Evolutionary conservation across 2,329 filamentous ascomycete species (phyloP), one percentile per base, ranked within the genome.

Genomic region (Monilinia vaccinii-corymbosi): DNA sequence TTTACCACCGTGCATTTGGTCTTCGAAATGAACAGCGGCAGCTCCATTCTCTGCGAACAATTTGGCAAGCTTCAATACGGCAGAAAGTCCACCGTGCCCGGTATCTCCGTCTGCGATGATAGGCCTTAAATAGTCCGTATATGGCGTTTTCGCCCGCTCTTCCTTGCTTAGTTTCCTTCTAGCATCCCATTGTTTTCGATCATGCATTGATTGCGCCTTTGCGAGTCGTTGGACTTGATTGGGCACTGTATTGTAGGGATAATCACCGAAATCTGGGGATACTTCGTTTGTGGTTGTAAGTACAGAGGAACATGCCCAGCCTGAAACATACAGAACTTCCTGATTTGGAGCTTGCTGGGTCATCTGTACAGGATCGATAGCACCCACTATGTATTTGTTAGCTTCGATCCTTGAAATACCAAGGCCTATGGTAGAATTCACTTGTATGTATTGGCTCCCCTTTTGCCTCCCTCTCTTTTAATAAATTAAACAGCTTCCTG

Each of bases 341-440:
- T 97, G 94, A 76, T 97, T 89, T 7, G 89, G 84, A 18, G 94
- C 94, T 78, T 97, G 94, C 74, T 99, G 94, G 52, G 94, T 96
- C 94, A 99, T 97, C 77, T 99, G 94, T 13, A 97, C 86, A n/a
- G 94, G 94, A 72, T 99, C 94, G 75, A 99, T 95, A 62, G 92
- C 94, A 68, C 94, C 94, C 88, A 99, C 89, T 93, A 63, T 23
- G 34, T 60, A 57, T 7, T 7, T 59, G 64, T 67, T 42, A 67
- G 66, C 34, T 18, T 21, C 31, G 18, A 23, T 58, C 44, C 23
- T 38, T n/a, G 14, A 44, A 23, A 13, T 2, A 23, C 6, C 18
- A 23, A 28, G 4, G 23, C 6, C 18, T n/a, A 21, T 47, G 23
- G 34, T 16, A 56, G 38, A 59, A 76, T 85, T 71, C 77, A 93